phyloP scores from a whole-genome alignment of 345 rosid species.

The Rhodamnia rubescens region DNA sequence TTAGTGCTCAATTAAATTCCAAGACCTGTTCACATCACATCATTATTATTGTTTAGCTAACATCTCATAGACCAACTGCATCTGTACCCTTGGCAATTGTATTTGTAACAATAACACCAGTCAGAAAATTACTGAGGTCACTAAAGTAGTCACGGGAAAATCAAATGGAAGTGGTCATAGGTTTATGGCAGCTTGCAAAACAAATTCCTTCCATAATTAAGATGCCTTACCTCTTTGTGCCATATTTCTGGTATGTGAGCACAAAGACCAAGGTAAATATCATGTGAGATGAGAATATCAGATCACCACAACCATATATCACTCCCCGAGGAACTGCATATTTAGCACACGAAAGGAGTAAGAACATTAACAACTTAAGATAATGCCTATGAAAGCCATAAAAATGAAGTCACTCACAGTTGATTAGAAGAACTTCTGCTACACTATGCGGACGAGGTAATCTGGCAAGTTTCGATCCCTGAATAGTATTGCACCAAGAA shows the following conservation, averaged over 20 bases:
- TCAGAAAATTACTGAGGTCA: background rate
- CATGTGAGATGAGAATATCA: constrained; percentile 98
- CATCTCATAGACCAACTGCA: background rate
- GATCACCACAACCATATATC: constrained; percentile 91
- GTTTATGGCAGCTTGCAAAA: background rate
- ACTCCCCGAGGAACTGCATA: constrained; percentile 88
- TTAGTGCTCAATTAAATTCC: background rate
- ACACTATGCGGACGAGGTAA: constrained; percentile 69
- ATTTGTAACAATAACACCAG: background rate
- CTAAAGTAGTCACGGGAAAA: background rate
- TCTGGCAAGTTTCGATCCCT: constrained; percentile 84
- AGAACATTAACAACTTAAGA: background rate
- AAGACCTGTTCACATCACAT: background rate
- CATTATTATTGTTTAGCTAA: background rate
- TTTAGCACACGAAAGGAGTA: background rate
- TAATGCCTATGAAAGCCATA: background rate
- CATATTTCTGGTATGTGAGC: constrained; percentile 90
- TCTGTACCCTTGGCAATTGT: background rate
- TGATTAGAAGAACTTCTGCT: constrained; percentile 60
- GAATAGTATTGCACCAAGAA: constrained; percentile 2
- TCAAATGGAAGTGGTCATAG: background rate
- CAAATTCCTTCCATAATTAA: background rate
- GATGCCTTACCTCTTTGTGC: constrained; percentile 61
- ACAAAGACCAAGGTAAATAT: constrained; percentile 93
- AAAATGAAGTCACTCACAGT: constrained; percentile 38